Evolutionary conservation across 805 yeast species (phyloP), one percentile per base, ranked within the genome.

Genomic region (Cyberlindnera sargentensis): DNA sequence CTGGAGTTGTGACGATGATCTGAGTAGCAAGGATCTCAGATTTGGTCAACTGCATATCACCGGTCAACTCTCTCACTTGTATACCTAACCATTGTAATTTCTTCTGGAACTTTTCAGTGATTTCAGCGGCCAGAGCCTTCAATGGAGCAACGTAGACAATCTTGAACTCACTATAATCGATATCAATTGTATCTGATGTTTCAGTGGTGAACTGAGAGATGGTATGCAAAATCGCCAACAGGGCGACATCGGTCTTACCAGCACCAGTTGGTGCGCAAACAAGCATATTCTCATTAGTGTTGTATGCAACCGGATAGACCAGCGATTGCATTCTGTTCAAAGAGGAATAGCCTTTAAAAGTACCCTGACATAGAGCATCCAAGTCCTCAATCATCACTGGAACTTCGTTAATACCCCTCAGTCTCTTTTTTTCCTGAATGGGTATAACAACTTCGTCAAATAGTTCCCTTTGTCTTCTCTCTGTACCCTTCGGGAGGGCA

Each of bases 231-330:
- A 90, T 80, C 0, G 96, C 71, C 33, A 90, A 66, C 46, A 90
- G 64, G 0, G 97, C 97, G 27, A 90, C 91, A 62, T 90, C 96
- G 0, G 97, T 90, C 60, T 90, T 90, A 75, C 97, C 97, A 5
- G 97, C 96, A 72, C 97, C 97, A 0, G 97, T 90, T 1, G 97
- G 97, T 0, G 97, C 96, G 77, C 97, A 90, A 4, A 90, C 88
- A 40, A 90, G 68, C 96, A 93, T 86, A 57, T 91, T 91, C 56
- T 91, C 97, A 61, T 86, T 89, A 5, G 97, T 84, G 43, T 84
- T 80, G 61, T 91, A 93, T 0, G 96, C 98, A 10, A 90, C 87
- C 0, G 95, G 95, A 52, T 72, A 93, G 2, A 91, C 95, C 47
- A 93, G 69, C 15, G 95, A 83, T 64, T 91, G 99, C 75, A 93